Percentiles rank a stretch among this genome's conserved stretches.
These are phyloP conservation scores for Fonsecaea pugnacius DNA, from an alignment of 2,329 filamentous ascomycete species.

Conservation along the genomic window DNA sequence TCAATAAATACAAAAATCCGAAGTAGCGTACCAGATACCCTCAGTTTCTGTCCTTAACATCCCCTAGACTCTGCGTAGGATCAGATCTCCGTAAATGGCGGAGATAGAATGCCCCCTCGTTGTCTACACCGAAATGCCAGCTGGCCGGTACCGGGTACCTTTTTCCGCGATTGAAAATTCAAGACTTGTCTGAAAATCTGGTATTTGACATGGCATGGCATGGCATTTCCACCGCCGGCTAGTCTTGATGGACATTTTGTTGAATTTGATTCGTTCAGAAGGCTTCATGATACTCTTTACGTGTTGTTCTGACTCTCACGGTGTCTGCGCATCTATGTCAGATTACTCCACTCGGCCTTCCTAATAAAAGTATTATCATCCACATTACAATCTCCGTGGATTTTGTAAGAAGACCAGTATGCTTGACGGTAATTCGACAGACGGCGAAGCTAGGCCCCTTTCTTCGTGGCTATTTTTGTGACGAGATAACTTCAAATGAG, in stretches of 20 bases:
- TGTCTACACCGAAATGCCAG: not conserved
- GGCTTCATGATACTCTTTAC: not conserved
- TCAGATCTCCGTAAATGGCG: not conserved
- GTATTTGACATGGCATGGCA: not conserved
- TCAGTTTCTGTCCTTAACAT: not conserved
- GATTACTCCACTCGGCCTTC: not conserved
- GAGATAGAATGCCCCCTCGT: not conserved
- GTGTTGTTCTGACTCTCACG: not conserved
- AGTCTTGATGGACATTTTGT: not conserved
- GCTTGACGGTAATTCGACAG: not conserved
- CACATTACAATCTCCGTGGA: conserved; percentile 1
- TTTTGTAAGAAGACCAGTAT: not conserved
- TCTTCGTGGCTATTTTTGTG: not conserved
- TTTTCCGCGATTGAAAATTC: not conserved
- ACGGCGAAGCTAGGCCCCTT: not conserved
- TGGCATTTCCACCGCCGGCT: not conserved
- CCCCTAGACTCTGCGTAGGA: not conserved
- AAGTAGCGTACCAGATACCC: not conserved
- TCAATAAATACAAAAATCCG: not conserved
- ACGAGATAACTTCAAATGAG: not conserved
- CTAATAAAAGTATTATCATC: not conserved
- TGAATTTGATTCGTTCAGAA: not conserved
- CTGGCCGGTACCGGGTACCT: not conserved
- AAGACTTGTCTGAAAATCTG: not conserved
- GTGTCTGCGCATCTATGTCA: not conserved